phyloP scores from a whole-genome alignment of 179 eudicot species.

The Heliamphora pulchella region DNA sequence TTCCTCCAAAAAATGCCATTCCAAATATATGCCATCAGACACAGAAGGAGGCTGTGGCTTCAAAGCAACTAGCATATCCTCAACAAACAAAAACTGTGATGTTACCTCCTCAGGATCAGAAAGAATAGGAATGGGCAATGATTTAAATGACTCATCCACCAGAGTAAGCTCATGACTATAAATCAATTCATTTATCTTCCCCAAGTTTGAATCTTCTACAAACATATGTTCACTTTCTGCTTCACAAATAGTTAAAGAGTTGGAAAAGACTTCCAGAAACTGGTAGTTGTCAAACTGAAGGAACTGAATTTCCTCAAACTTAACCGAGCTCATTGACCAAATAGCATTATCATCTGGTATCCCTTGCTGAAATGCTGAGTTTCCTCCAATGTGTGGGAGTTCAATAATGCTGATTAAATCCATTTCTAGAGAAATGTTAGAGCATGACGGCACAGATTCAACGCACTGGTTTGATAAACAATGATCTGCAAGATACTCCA shows the following conservation, averaged over 20 bases:
- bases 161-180: slow-evolving; percentile 58
- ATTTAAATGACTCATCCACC: slow-evolving; percentile 65
- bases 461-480: slow-evolving; percentile 27
- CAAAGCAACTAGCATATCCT: slow-evolving; percentile 34
- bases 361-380: slow-evolving; percentile 15
- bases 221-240: slow-evolving; percentile 41
- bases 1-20: slow-evolving; percentile 66
- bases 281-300: slow-evolving; percentile 35
- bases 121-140: slow-evolving; percentile 69
- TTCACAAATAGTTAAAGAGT: slow-evolving; percentile 24
- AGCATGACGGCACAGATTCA: slow-evolving; percentile 28
- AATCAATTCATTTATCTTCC: slow-evolving; percentile 55
- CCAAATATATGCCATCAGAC: slow-evolving; percentile 81
- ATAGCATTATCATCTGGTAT: slow-evolving; percentile 19
- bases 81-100: slow-evolving; percentile 32
- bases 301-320: slow-evolving; percentile 59
- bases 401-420: slow-evolving; percentile 41
- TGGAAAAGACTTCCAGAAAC: slow-evolving; percentile 34
- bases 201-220: slow-evolving; percentile 32
- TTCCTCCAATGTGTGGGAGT: slow-evolving; percentile 28
- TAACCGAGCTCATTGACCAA: slow-evolving; percentile 17
- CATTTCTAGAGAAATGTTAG: slow-evolving; percentile 29
- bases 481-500: slow-evolving; percentile 37
- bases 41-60: slow-evolving; percentile 53
- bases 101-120: slow-evolving; percentile 37